Conservation (phyloP, 768 basidiomycete genomes). For the Leucocoprinus birnbaumii region DNA sequence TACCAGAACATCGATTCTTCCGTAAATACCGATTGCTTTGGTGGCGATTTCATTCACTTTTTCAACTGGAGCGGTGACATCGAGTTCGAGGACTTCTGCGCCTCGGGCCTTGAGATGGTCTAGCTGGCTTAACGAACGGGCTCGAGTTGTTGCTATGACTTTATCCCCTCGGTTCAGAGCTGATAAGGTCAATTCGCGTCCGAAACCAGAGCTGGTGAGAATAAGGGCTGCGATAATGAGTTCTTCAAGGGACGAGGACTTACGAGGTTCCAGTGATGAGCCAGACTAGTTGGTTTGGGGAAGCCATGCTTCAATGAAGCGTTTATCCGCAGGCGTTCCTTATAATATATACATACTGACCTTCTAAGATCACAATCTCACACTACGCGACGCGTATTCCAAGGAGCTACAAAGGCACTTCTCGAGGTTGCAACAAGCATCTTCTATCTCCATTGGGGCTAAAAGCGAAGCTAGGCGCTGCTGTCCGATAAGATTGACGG, state of each 20-base stretch:
- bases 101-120: conserved; percentile 33
- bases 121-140: conserved; percentile 32
- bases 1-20: conserved; percentile 41
- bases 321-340: too few species aligned
- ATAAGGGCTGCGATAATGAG: too few species aligned
- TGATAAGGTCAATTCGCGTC: conserved; percentile 35
- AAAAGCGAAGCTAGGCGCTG: too few species aligned
- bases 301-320: not conserved
- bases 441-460: too few species aligned
- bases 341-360: too few species aligned
- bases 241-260: not conserved
- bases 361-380: too few species aligned
- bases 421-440: too few species aligned
- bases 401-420: too few species aligned
- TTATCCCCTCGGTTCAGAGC: conserved; percentile 44
- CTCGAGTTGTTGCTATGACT: conserved; percentile 44
- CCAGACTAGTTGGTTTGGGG: conserved; percentile 25
- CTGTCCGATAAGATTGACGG: too few species aligned
- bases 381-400: too few species aligned
- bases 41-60: conserved; percentile 29
- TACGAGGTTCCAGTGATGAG: conserved; percentile 29
- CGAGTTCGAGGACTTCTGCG: conserved; percentile 36
- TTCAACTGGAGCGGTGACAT: conserved; percentile 31
- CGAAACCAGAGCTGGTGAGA: conserved; percentile 32
- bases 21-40: conserved; percentile 33